Base-by-base conservation (phyloP, 164 flowering plant species). In the Stephania cephalantha region DNA sequence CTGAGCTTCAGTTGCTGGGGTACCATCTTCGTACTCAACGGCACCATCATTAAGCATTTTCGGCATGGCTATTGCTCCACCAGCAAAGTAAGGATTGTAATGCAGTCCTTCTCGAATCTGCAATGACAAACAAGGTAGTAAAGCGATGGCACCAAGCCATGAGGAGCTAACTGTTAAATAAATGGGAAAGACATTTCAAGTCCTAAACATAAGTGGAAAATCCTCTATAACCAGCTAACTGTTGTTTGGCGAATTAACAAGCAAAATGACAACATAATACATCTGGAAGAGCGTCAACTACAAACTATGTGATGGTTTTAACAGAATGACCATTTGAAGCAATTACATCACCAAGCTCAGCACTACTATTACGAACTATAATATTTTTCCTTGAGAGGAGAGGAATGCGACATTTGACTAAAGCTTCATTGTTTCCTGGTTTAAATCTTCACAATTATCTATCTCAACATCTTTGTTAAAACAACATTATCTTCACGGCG, bases 1-100 rank as follows among this genome's bases (percentile, higher is more conserved):
- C 90, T 87, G 90, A 58, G 90, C 81, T 75, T 87, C 88, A 10
- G 87, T 87, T 30, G 90, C 90, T 71, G 88, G 86, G 73, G 80
- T 82, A 22, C 88, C 88, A 73, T 87, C 90, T 77, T 87, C 87
- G 73, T 87, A 87, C 81, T 86, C 88, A 50, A 87, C 20, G 68
- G 88, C 90, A 78, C 86, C 88, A 79, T 85, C 87, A 61, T 77
- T 87, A 44, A 86, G 87, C 88, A 86, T 87, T 80, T 86, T 82
- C 46, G 90, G 90, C 88, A 87, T 86, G 5, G 90, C 90, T 71
- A 87, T 87, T 50, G 90, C 90, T 64, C 90, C 90, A 67, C 88
- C 90, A 46, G 90, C 88, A 75, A 86, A 87, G 84, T 86, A 87
- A 50, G 90, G 88, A 74, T 87, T 87, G 55, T 87, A 87, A 74